Evolutionary conservation across 257 asterid species (phyloP).

Genomic region (Linaria vulgaris): DNA sequence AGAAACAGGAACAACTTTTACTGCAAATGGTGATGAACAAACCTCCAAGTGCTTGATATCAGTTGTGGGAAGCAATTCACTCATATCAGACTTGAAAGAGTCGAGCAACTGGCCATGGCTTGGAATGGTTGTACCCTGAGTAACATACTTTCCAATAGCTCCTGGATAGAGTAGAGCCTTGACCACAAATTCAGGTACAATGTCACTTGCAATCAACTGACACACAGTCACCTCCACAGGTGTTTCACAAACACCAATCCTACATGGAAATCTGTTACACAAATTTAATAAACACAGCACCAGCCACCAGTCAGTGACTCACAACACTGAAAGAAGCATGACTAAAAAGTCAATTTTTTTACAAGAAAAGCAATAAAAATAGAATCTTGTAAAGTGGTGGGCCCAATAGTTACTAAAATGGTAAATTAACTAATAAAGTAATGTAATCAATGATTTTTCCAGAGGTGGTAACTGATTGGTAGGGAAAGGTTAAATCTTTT

Average conservation of each 20-base stretch:
- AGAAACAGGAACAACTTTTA: background rate
- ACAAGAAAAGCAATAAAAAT: background rate
- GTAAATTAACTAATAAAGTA: too few species aligned
- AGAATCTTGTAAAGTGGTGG: background rate
- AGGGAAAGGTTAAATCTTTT: too few species aligned
- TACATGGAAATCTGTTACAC: conserved; percentile 56
- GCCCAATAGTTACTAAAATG: too few species aligned
- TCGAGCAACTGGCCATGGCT: conserved; percentile 35
- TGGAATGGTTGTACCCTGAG: conserved; percentile 35
- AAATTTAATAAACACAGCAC: background rate
- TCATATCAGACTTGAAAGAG: conserved; percentile 31
- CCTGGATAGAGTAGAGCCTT: conserved; percentile 62
- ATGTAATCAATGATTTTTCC: too few species aligned
- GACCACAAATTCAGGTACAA: conserved; percentile 39
- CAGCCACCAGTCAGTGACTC: background rate
- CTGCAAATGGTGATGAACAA: conserved; percentile 11
- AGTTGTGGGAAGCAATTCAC: conserved; percentile 15
- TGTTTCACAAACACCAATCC: conserved; percentile 49
- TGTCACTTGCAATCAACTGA: conserved; percentile 41
- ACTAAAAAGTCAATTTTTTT: background rate
- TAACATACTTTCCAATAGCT: conserved; percentile 38
- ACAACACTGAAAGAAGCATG: background rate
- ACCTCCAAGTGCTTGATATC: conserved; percentile 72
- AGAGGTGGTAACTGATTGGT: too few species aligned
- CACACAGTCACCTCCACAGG: conserved; percentile 53